These are phyloP conservation scores for Benincasa hispida DNA, from an alignment of 306 rosid species.

Conservation along the genomic window DNA sequence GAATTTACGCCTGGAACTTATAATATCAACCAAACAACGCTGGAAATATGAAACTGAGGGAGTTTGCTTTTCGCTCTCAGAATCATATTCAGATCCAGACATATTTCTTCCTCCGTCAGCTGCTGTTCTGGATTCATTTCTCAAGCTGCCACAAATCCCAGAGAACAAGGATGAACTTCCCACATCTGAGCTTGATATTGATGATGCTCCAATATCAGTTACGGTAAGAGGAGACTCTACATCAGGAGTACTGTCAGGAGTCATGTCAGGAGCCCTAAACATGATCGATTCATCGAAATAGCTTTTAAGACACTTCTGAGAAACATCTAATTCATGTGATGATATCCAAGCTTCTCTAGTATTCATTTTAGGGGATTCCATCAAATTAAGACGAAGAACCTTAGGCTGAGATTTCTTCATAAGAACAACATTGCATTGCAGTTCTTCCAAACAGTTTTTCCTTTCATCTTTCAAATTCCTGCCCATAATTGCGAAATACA, in stretches of 20 bases:
- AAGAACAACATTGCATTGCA: slow-evolving; percentile 76
- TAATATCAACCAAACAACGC: slow-evolving; percentile 54
- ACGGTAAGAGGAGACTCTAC: slow-evolving; percentile 58
- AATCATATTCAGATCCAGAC: slow-evolving; percentile 49
- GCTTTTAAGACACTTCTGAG: slow-evolving; percentile 25
- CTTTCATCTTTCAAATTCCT: slow-evolving; percentile 65
- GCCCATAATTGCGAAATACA: slow-evolving; percentile 15
- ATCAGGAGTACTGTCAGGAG: slow-evolving; percentile 75
- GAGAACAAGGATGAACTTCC: slow-evolving; percentile 49
- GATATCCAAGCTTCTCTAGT: slow-evolving; percentile 18
- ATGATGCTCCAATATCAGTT: slow-evolving; percentile 79
- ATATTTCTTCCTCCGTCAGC: slow-evolving; percentile 27
- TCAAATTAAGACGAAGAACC: slow-evolving; percentile 68
- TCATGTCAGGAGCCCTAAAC: slow-evolving; percentile 51
- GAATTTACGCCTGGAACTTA: slow-evolving; percentile 31
- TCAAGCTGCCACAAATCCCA: slow-evolving; percentile 30
- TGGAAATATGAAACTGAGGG: slow-evolving; percentile 48
- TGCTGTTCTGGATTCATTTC: slow-evolving; percentile 26
- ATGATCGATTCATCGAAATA: slow-evolving; percentile 23
- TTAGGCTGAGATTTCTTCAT: slow-evolving; percentile 57
- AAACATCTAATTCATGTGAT: slow-evolving; percentile 20
- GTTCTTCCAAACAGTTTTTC: slow-evolving; percentile 70
- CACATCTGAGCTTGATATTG: slow-evolving; percentile 80
- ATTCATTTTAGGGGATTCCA: slow-evolving; percentile 30
- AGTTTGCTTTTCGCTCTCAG: slow-evolving; percentile 48